Evolutionary conservation across 305 asterid genomes (phyloP), one percentile per base, ranked within the genome.

Genomic region (Fraxinus paxiana): DNA sequence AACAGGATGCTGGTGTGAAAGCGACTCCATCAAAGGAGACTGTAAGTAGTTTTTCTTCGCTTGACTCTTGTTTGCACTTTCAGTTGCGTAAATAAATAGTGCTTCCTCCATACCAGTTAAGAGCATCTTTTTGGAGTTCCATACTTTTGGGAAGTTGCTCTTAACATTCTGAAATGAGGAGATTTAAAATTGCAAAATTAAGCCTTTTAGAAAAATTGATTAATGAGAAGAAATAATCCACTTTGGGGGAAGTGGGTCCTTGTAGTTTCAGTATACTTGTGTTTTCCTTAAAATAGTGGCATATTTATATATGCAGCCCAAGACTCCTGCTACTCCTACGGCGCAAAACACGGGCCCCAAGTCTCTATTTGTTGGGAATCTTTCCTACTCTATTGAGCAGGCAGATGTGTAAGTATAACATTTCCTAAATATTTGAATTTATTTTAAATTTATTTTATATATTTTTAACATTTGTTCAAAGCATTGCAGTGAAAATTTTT

Each of bases 301-400:
- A 34, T 69, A 31, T 54, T 48, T 15, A 28, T 48, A 69, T 70
- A 67, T 84, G 87, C 90, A 92, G 94, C 88, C 89, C 61, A 85
- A 85, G 85, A 86, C 93, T 41, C 93, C 93, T 13, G 72, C 72
- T 69, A 81, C 90, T 54, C 91, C 92, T 15, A 83, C 41, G 69
- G 84, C 79, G 28, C 90, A 91, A 73, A 20, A 86, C 56, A 76
- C 82, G 5, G 95, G 92, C 37, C 71, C 92, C 30, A 94, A 89
- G 75, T 90, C 94, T 24, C 59, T 96, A 38, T 94, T 88, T 87
- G 94, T 92, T 82, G 99, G 97, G 82, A 96, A 94, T 87, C 86
- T 96, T 37, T 82, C 97, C 28, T 95, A 74, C 80, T 84, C 93
- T 20, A 81, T 90, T 17, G 88, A 90, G 84, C 82, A 80, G 82